phyloP scores from a whole-genome alignment of 1,284 basidiomycete species.

The Pseudozyma sp. region DNA sequence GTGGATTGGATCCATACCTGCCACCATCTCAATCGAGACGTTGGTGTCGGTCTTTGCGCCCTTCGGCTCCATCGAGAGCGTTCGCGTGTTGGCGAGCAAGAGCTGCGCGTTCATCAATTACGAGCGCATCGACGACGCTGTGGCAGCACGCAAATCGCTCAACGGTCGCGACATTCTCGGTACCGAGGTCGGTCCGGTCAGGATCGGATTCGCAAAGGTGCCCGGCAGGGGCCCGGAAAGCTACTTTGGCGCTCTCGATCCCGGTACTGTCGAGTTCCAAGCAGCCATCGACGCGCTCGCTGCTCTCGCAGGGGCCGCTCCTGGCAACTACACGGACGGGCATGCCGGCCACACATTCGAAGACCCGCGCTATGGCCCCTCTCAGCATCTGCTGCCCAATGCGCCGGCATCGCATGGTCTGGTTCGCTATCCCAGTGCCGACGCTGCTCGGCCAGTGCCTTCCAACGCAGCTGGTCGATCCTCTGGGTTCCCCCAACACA shows the following conservation, averaged over 20 bases:
- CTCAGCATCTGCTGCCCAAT: slow-evolving; percentile 71
- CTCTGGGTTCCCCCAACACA: slow-evolving; percentile 47
- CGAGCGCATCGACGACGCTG: slow-evolving; percentile 94
- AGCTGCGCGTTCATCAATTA: slow-evolving; percentile 97
- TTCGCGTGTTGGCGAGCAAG: slow-evolving; percentile 93
- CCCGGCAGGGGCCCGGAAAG: slow-evolving; percentile 70
- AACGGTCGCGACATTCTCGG: slow-evolving; percentile 95
- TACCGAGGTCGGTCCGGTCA: slow-evolving; percentile 91
- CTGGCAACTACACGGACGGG: slow-evolving; percentile 85
- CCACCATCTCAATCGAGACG: slow-evolving; percentile 40
- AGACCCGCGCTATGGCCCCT: slow-evolving; percentile 93
- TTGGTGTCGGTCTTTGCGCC: slow-evolving; percentile 91
- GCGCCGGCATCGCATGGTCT: slow-evolving; percentile 18
- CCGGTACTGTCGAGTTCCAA: slow-evolving; percentile 34
- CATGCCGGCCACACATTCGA: slow-evolving; percentile 91
- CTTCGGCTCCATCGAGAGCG: slow-evolving; percentile 96
- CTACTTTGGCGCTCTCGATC: slow-evolving; percentile 26
- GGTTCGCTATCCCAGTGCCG: slow-evolving; percentile 23
- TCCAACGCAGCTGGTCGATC: slow-evolving; percentile 73
- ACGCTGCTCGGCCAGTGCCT: slow-evolving; percentile 17
- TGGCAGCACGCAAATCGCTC: slow-evolving; percentile 90
- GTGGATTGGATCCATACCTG: slow-evolving; percentile 61
- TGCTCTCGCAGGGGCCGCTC: slow-evolving; percentile 75
- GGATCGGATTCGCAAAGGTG: slow-evolving; percentile 95
- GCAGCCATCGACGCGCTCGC: slow-evolving; percentile 52